Evolutionary conservation across 2,329 filamentous ascomycete species (phyloP).

Genomic region (Beauveria bassiana): DNA sequence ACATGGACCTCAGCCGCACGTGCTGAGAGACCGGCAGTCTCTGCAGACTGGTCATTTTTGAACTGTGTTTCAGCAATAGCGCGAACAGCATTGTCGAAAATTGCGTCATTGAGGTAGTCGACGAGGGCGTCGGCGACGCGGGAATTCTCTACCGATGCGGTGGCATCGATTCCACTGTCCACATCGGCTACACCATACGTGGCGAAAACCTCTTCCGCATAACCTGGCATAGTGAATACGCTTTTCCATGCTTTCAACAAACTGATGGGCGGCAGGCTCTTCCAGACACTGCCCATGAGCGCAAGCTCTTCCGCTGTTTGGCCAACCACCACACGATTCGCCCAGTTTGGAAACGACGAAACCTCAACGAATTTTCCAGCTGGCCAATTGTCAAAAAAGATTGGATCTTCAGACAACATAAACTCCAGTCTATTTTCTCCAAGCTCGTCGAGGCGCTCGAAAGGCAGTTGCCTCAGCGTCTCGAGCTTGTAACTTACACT

Average conservation of each 20-base stretch:
- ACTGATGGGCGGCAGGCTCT: background rate
- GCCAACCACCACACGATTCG: background rate
- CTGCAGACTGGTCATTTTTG: background rate
- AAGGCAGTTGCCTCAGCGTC: background rate
- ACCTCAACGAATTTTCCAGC: background rate
- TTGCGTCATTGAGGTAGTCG: background rate
- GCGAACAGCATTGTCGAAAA: background rate
- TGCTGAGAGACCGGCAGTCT: background rate
- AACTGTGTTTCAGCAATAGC: background rate
- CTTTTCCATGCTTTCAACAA: background rate
- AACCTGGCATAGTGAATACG: background rate
- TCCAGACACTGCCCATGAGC: background rate
- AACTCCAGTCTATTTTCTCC: background rate
- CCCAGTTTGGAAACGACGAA: background rate
- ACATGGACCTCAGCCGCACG: background rate
- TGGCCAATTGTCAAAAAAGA: background rate
- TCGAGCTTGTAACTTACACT: background rate
- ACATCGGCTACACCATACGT: background rate
- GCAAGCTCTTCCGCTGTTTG: background rate
- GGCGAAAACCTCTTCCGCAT: background rate
- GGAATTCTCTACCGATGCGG: background rate
- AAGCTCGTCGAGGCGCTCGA: background rate
- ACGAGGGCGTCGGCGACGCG: background rate
- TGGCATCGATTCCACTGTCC: background rate
- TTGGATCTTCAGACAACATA: background rate